Conservation (phyloP, 2,329 filamentous ascomycete genomes). For the Penicillium sp. region DNA sequence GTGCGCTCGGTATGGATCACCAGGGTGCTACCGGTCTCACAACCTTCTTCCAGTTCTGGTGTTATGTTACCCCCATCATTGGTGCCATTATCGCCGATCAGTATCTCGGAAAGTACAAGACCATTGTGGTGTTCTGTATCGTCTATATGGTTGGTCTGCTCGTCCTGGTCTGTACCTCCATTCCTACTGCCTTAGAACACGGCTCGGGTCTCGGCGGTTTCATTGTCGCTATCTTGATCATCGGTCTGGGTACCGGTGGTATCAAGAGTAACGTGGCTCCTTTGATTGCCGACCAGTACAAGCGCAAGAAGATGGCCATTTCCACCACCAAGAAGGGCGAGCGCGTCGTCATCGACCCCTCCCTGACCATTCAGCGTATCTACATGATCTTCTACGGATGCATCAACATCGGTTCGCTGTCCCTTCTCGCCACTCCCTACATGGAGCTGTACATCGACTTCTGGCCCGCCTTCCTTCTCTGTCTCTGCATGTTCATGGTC, state of each 20-base stretch:
- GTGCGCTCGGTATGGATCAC: conserved; percentile 44
- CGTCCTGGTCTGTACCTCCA: conserved; percentile 54
- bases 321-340: conserved; percentile 45
- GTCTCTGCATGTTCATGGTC: conserved; percentile 61
- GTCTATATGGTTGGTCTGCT: conserved; percentile 59
- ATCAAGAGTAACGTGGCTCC: conserved; percentile 66
- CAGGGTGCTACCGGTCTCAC: conserved; percentile 48
- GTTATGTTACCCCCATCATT: conserved; percentile 57
- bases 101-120: conserved; percentile 60
- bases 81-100: conserved; percentile 60
- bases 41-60: conserved; percentile 56
- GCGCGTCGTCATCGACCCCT: conserved; percentile 63
- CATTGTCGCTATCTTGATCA: conserved; percentile 56
- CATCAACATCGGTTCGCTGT: conserved; percentile 72
- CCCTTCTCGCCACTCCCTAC: conserved; percentile 63
- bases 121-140: conserved; percentile 54
- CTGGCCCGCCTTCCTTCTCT: conserved; percentile 62
- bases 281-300: conserved; percentile 65
- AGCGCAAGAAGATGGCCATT: conserved; percentile 52
- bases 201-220: conserved; percentile 55
- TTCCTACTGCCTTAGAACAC: conserved; percentile 50
- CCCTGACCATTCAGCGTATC: conserved; percentile 64
- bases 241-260: conserved; percentile 65
- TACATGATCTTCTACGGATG: conserved; percentile 74
- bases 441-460: conserved; percentile 67